A percentile compares a stretch with the other conserved stretches of the same genome.
These are phyloP conservation scores for Candida endomychidarum DNA, from an alignment of 805 yeast species.

Conservation along the genomic window DNA sequence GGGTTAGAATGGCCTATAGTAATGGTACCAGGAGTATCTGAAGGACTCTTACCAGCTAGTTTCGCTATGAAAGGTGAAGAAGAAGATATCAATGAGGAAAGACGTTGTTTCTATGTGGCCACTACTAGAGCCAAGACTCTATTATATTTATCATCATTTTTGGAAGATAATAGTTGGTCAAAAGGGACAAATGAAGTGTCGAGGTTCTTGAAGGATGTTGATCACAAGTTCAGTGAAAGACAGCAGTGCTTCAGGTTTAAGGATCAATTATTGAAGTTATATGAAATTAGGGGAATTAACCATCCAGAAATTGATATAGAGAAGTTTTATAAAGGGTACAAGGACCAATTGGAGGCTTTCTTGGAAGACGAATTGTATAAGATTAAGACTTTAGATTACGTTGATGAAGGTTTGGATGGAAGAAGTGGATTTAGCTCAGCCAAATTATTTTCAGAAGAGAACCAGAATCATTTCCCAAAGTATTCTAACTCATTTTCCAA, in stretches of 20 bases:
- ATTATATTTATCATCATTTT: conserved; percentile 44
- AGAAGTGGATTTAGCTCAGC: conserved; percentile 1
- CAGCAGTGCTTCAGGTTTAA: conserved; percentile 21
- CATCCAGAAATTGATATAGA: conserved; percentile 3
- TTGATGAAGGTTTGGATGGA: background rate
- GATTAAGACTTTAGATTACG: conserved; percentile 5
- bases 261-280: conserved; percentile 20
- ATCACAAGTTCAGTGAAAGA: conserved; percentile 9
- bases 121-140: conserved; percentile 74
- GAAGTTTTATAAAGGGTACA: conserved; percentile 6
- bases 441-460: background rate
- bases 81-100: conserved; percentile 63
- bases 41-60: conserved; percentile 63
- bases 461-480: background rate
- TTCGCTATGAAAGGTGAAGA: conserved; percentile 40
- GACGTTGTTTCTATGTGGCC: conserved; percentile 86
- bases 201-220: conserved; percentile 24
- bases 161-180: conserved; percentile 16
- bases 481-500: conserved; percentile 2
- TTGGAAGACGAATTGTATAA: conserved; percentile 1
- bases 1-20: conserved; percentile 97
- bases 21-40: conserved; percentile 70
- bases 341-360: conserved; percentile 1
- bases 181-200: conserved; percentile 25
- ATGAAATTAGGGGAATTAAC: conserved; percentile 14